phyloP scores from a whole-genome alignment of 345 rosid species.

The Erucastrum elatum region DNA sequence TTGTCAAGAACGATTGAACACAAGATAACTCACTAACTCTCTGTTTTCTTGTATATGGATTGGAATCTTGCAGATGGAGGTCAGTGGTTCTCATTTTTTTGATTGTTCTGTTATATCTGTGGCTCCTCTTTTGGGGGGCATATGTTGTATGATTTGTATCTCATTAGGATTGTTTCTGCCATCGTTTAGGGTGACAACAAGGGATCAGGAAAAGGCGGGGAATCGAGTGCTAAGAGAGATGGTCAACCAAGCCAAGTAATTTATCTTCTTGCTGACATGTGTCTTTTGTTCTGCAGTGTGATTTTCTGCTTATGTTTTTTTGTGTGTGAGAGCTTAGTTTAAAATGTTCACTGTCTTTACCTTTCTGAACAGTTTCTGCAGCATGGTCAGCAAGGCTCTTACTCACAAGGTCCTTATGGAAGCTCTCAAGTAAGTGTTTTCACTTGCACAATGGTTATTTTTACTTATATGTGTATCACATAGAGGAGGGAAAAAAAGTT shows the following conservation, averaged over 20 bases:
- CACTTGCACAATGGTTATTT: not conserved
- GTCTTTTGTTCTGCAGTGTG: no score
- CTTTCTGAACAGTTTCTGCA: conserved; percentile 35
- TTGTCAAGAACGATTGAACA: not conserved
- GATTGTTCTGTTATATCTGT: not conserved
- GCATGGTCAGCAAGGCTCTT: conserved; percentile 57
- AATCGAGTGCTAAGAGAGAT: conserved; percentile 55
- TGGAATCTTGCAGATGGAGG: conserved; percentile 76
- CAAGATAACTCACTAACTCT: conserved; percentile 8
- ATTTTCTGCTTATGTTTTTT: not conserved
- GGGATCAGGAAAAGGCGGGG: conserved; percentile 74
- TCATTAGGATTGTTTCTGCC: conserved; percentile 13
- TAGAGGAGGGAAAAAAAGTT: not conserved
- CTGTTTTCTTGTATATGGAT: conserved; percentile 17
- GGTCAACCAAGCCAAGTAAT: conserved; percentile 50
- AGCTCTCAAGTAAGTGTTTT: conserved; percentile 52
- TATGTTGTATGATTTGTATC: conserved; percentile 6
- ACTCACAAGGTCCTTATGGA: conserved; percentile 51
- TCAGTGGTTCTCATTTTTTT: conserved; percentile 31
- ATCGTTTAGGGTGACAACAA: conserved; percentile 68
- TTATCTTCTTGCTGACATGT: not conserved
- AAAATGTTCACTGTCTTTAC: not conserved
- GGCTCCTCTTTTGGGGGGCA: not conserved
- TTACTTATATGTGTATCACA: not conserved
- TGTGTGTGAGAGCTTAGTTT: not conserved